These are phyloP conservation scores for Multifurca ochricompacta DNA, from an alignment of 768 basidiomycete genomes.

Conservation along the genomic window DNA sequence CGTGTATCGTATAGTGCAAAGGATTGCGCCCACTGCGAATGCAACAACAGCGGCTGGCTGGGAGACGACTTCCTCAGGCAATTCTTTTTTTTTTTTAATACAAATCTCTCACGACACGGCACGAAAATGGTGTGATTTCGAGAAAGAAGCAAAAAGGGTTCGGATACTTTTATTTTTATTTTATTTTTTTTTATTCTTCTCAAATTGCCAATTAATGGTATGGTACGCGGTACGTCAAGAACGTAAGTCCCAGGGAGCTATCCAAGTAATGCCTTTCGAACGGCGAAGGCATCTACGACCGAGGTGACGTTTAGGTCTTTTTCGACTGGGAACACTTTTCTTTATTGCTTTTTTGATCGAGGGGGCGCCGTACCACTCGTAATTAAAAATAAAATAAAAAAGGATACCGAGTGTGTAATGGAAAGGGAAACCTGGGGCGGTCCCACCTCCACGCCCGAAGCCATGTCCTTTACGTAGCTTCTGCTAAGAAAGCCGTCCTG, in stretches of 20 bases:
- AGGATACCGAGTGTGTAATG: not conserved
- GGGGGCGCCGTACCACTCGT: not conserved
- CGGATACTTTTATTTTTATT: too few relatives aligned
- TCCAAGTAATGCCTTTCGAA: not conserved
- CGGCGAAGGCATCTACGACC: not conserved
- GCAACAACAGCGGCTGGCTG: not conserved
- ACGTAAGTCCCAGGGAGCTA: too few relatives aligned
- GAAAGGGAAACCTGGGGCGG: not conserved
- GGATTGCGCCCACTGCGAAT: not conserved
- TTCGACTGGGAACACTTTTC: constrained; percentile 5
- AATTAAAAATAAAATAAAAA: too few relatives aligned
- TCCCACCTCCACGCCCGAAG: constrained; percentile 8
- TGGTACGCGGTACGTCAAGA: too few relatives aligned
- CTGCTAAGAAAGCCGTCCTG: not conserved
- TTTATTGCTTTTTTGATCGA: not conserved
- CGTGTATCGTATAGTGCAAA: not conserved
- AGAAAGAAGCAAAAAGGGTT: too few relatives aligned
- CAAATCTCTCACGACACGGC: not conserved
- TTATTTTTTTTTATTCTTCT: too few relatives aligned
- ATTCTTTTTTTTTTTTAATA: not conserved
- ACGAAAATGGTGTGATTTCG: too few relatives aligned
- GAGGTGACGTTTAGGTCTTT: constrained; percentile 3
- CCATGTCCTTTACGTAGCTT: not conserved
- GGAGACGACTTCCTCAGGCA: not conserved
- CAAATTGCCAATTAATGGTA: too few relatives aligned